Base-by-base conservation (phyloP, 2,329 filamentous ascomycete genomes). In the Aspergillus unguis region DNA sequence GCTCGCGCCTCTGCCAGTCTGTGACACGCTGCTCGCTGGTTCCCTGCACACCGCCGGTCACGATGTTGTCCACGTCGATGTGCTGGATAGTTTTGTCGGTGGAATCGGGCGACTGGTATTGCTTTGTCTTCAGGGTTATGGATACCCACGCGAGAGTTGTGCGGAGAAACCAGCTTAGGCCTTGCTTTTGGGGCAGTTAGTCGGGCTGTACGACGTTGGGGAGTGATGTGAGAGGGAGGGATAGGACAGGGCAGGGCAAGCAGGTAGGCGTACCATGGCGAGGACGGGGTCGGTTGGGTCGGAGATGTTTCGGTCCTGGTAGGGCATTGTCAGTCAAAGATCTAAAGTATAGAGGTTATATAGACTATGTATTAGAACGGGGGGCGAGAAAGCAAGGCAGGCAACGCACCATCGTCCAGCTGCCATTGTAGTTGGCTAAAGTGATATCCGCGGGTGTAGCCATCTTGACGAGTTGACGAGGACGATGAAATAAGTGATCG, bases 301-400 rank as follows among this genome's bases (percentile, higher is more conserved):
- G 54, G 88, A 91, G 61, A 91, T 77, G 57, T 76, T 73, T 69
- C 88, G 87, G 80, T 94, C 92, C 89, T 92, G 56, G 40, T 27
- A 44, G 37, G 27, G 25, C 37, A 26, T 41, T 25, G 33, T 57
- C 32, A 52, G 44, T 48, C 17, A 31, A 33, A 7, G 33, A 26
- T 32, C 23, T 17, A 17, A 17, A 17, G 17, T 17, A 17, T 17
- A 17, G 17, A 17, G 17, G 17, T 17, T 1, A 17, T 17, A 17
- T 17, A 17, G 17, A 17, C 17, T 17, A 17, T 17, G 17, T 17
- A 17, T 17, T 17, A 17, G 17, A 17, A 17, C 6, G 3, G 6
- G 48, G n/a, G 38, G 35, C 23, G 17, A 23, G 29, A n/a, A 60
- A n/a, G 8, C 6, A 9, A 7, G 43, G 11, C 9, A 23, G 17